These are phyloP conservation scores for Stramenopiles sp. DNA, from an alignment of 352 stramenopile genomes.

Conservation along the genomic window DNA sequence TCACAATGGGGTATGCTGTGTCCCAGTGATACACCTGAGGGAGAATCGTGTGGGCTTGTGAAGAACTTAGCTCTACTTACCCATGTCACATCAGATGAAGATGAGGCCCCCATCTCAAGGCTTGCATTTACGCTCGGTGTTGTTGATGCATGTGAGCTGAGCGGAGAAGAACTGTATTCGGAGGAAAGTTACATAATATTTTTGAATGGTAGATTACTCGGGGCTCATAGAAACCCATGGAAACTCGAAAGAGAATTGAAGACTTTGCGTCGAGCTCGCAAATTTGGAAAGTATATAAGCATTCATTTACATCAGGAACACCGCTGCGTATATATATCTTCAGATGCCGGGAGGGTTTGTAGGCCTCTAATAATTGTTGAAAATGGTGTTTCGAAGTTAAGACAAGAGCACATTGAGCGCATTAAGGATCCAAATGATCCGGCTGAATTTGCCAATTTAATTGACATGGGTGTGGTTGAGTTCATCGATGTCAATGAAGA, in stretches of 20 bases:
- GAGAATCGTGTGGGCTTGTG: constrained; percentile 94
- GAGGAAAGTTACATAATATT: constrained; percentile 86
- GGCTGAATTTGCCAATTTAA: constrained; percentile 33
- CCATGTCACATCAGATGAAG: constrained; percentile 76
- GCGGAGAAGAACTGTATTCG: constrained; percentile 65
- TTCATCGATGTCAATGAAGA: constrained; percentile 99
- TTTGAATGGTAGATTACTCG: constrained; percentile 95
- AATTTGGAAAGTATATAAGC: constrained; percentile 1
- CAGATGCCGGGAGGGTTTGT: constrained; percentile 91
- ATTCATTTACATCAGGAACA: constrained; percentile 88
- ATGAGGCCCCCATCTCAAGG: constrained; percentile 67
- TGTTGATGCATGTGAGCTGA: constrained; percentile 78
- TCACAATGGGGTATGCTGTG: constrained; percentile 98
- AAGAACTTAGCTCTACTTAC: constrained; percentile 97
- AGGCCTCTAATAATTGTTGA: constrained; percentile 81
- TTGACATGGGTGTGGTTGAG: constrained; percentile 85
- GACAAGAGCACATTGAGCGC: constrained; percentile 79
- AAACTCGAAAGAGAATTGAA: constrained; percentile 31
- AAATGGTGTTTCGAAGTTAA: constrained; percentile 51
- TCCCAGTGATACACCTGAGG: constrained; percentile 16
- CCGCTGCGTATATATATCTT: constrained; percentile 90
- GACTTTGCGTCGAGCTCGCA: background rate
- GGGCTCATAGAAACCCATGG: constrained; percentile 71
- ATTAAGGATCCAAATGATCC: constrained; percentile 31
- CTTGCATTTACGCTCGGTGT: constrained; percentile 91